These are phyloP conservation scores for Pestalotiopsis sp. DNA, from an alignment of 2,329 filamentous ascomycete species.

Conservation along the genomic window DNA sequence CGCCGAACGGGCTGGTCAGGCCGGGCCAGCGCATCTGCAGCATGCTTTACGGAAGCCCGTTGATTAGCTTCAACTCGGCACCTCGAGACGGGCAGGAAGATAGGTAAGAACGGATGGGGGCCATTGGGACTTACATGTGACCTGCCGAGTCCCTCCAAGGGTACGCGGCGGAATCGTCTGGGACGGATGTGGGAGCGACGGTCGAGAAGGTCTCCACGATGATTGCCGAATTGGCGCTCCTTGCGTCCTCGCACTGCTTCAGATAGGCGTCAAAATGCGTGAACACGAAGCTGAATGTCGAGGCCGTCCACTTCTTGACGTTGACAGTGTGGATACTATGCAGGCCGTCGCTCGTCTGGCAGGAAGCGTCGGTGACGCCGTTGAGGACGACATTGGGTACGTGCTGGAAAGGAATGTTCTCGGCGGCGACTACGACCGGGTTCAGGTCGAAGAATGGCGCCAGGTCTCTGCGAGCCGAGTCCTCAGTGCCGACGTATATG, in stretches of 20 bases:
- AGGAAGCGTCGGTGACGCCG: background rate
- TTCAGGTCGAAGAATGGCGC: too few relatives aligned
- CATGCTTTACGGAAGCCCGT: background rate
- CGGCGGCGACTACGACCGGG: background rate
- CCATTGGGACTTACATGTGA: too few relatives aligned
- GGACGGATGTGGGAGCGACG: background rate
- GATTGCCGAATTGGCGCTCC: conserved; percentile 13
- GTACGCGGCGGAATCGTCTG: background rate
- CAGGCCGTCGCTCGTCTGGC: background rate
- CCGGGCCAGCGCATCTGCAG: background rate
- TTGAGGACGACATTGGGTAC: background rate
- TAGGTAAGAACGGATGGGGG: too few relatives aligned
- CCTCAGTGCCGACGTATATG: too few relatives aligned
- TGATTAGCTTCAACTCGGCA: background rate
- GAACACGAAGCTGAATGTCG: background rate
- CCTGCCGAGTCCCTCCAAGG: background rate
- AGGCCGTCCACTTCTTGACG: background rate
- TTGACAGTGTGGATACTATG: background rate
- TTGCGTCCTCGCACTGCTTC: background rate
- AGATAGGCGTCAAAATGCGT: background rate
- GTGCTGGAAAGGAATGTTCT: background rate
- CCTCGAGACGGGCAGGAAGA: background rate
- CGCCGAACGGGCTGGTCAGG: background rate
- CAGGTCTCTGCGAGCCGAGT: too few relatives aligned
- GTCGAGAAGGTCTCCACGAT: background rate